Conservation (phyloP, 495 filamentous ascomycete genomes). For the Hypoxylon rickii region DNA sequence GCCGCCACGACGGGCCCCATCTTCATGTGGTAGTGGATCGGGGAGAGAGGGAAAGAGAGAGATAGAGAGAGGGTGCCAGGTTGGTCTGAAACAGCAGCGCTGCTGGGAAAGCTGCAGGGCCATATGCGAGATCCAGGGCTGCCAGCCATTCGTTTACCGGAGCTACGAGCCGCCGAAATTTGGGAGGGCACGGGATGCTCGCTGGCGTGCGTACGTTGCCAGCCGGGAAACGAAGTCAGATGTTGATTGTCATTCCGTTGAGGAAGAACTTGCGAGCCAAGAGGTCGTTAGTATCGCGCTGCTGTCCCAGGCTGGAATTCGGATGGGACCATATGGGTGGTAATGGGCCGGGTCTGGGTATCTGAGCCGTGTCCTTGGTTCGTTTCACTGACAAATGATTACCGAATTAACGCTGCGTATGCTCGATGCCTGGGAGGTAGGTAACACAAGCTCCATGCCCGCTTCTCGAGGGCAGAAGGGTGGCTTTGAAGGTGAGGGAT, state of each 20-base stretch:
- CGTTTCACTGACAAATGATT: no score
- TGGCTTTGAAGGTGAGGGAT: no score
- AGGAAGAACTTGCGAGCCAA: slow-evolving; percentile 21
- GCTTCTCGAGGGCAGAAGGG: no score
- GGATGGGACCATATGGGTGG: slow-evolving; percentile 25
- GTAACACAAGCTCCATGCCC: no score
- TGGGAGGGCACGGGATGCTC: neutral
- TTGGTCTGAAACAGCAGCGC: slow-evolving; percentile 17
- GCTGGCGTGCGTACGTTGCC: neutral
- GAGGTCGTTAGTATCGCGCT: slow-evolving; percentile 3
- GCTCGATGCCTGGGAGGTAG: no score
- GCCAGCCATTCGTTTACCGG: slow-evolving; percentile 6
- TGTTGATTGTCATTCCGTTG: neutral
- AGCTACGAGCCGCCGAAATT: slow-evolving; percentile 6
- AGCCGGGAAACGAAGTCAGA: neutral
- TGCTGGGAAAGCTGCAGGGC: neutral
- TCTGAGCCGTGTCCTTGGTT: no score
- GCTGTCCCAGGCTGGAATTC: slow-evolving; percentile 9
- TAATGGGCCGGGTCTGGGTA: slow-evolving; percentile 7
- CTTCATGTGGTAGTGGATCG: neutral
- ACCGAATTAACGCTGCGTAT: no score
- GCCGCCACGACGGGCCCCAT: neutral
- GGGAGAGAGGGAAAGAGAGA: neutral
- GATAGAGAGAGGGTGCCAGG: neutral
- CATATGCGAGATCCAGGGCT: slow-evolving; percentile 7